Base-by-base conservation (phyloP, 176 grass and related monocot genomes). In the Puccinellia tenuiflora region DNA sequence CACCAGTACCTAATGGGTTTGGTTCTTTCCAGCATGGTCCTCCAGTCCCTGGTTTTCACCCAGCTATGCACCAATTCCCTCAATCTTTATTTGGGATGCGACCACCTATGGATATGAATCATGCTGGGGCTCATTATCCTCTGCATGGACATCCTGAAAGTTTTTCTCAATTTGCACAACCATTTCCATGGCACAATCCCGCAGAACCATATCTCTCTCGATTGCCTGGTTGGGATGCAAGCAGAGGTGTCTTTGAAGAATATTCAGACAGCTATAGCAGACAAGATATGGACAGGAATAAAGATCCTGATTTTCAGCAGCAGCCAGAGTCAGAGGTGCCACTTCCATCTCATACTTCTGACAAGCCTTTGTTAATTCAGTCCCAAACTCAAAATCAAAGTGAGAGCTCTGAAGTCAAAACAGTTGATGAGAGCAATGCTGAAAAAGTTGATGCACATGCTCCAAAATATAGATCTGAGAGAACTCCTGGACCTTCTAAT, bases 1-100 rank as follows among this genome's bases (percentile, higher is more conserved):
- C 60, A 7, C 84, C 60, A 53, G 24, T 46, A 83, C 56, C 84
- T 68, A 86, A 86, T 84, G 75, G 88, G 53, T 90, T 90, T 51
- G 39, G 40, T 53, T 76, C 75, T 50, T 69, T 90, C 57, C 84
- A 86, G 60, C 68, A 80, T 60, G 84, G 75, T 6, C 80, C 55
- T 26, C 83, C 79, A 48, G 47, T 63, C 68, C 25, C 78, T 90
- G 84, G 80, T 59, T 84, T 87, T 77, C 84, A 79, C 75, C 47
- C 84, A 68, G 37, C 80, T 79, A 76, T 84, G 22, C 53, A 73
- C 25, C 80, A 75, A 28, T 87, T 83, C 34, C 67, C 88, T 80
- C 84, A 77, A 52, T 72, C 47, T 54, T 55, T 85, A 6, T 86
- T 65, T 73, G 78, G 83, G 43, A 76, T 82, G 46, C 73, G 40